Base-by-base conservation (phyloP, 768 basidiomycete species). In the Mycena kentingensis region DNA sequence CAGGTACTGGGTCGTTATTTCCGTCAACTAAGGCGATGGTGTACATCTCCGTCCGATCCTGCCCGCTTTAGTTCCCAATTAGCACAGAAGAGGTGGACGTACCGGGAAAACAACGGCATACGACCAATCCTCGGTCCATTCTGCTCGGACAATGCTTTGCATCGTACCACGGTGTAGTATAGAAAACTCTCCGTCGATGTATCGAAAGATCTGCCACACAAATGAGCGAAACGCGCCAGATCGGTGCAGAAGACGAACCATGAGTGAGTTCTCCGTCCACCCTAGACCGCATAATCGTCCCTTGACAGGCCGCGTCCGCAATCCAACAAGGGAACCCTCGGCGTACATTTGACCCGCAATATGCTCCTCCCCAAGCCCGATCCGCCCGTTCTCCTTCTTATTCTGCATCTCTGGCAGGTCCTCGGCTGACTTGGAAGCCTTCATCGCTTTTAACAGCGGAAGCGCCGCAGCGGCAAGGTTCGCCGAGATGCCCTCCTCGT, bases 391-490 rank as follows among this genome's bases (percentile, higher is more conserved):
- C 51, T 54, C 55, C 38, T 61, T 56, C 54, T 60, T 26, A 38
- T 52, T 53, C 51, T 68, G 60, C 27, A 63, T 32, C 16, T 57
- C 16, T 49, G 59, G 37, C 3, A 79, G 45, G 46, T 74, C 71
- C 26, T 87, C 85, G 0, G 73, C 60, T n/a, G 81, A 80, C n/a
- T 64, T 73, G 24, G 70, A n/a, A n/a, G n/a, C 70, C 49, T 74
- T 73, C 13, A 81, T 73, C 1, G 74, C 70, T 63, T 83, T 90
- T 73, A 90, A 84, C n/a, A 87, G 68, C 1, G 76, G 73, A n/a
- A 82, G 64, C 10, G 71, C 57, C 24, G 63, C 52, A 28, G 63
- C 51, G 53, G 29, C 47, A 29, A 51, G 41, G 42, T 58, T 60
- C 38, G 29, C 67, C 64, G 42, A 56, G 63, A 34, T 55, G 56